Conservation (phyloP, 768 basidiomycete genomes). For the Amanita rubescens region DNA sequence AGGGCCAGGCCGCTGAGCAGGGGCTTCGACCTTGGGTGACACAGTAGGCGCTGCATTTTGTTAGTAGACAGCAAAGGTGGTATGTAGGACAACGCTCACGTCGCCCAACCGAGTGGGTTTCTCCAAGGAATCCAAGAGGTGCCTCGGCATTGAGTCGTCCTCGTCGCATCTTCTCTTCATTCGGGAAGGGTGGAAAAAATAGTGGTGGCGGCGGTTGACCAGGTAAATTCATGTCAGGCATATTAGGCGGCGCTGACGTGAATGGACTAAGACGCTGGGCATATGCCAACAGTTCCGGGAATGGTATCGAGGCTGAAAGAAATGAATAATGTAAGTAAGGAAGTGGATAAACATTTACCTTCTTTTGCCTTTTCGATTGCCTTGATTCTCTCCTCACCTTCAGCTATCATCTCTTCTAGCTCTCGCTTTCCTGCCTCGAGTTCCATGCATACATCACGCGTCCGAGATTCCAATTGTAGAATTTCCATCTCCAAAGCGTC, state of each 20-base stretch:
- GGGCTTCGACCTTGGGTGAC: constrained; percentile 46
- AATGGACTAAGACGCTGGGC: constrained; percentile 81
- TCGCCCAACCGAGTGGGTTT: constrained; percentile 75
- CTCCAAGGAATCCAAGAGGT: constrained; percentile 69
- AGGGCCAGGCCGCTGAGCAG: constrained; percentile 37
- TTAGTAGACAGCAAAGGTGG: constrained; percentile 7
- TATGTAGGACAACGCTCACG: constrained; percentile 35
- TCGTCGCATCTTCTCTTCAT: constrained; percentile 86
- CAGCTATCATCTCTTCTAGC: constrained; percentile 60
- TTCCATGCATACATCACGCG: constrained; percentile 61
- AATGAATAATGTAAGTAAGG: neutral
- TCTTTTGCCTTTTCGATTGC: constrained; percentile 66
- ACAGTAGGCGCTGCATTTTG: constrained; percentile 47
- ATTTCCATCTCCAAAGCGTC: constrained; percentile 69
- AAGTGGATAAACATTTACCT: constrained; percentile 33
- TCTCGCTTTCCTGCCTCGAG: constrained; percentile 62
- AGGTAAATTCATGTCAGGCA: constrained; percentile 65
- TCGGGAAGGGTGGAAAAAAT: constrained; percentile 88
- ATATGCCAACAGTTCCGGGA: constrained; percentile 77
- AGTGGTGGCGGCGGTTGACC: constrained; percentile 70
- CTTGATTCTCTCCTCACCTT: constrained; percentile 66
- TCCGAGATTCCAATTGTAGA: constrained; percentile 53
- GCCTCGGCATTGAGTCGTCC: constrained; percentile 76
- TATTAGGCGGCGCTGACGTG: constrained; percentile 83
- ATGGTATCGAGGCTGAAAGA: constrained; percentile 62